A percentile compares a stretch with the other conserved stretches of the same genome.
phyloP scores from a whole-genome alignment of 768 basidiomycete genomes.

The Fomitopsis serialis region DNA sequence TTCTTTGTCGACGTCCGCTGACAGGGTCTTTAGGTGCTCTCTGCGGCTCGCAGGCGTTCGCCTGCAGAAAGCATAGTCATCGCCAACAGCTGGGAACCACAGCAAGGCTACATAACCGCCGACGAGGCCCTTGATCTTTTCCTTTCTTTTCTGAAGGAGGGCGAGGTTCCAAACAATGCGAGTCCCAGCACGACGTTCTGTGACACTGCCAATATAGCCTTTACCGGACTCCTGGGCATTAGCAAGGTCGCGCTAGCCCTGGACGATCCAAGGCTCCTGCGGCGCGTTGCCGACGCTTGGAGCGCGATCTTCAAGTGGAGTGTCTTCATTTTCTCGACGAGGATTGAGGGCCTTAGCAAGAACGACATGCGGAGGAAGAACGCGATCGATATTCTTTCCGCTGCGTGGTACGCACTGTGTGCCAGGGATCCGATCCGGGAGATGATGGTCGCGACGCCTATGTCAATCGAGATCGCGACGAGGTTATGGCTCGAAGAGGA shows the following conservation, averaged over 20 bases:
- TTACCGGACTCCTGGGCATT: slow-evolving; percentile 28
- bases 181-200: neutral
- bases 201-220: slow-evolving; percentile 22
- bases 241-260: slow-evolving; percentile 24
- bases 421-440: slow-evolving; percentile 23
- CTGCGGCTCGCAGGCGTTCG: too few relatives aligned
- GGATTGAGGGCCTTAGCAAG: slow-evolving; percentile 16
- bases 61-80: slow-evolving; percentile 2
- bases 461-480: slow-evolving; percentile 30
- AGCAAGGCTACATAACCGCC: too few relatives aligned
- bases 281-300: slow-evolving; percentile 26
- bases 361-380: slow-evolving; percentile 13
- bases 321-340: slow-evolving; percentile 25
- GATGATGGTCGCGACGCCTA: slow-evolving; percentile 26
- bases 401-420: slow-evolving; percentile 24
- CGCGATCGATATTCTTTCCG: slow-evolving; percentile 26
- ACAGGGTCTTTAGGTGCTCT: too few relatives aligned
- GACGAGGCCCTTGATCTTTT: too few relatives aligned
- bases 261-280: slow-evolving; percentile 16
- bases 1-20: too few relatives aligned
- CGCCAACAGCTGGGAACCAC: too few relatives aligned
- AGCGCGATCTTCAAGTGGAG: slow-evolving; percentile 34
- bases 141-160: too few relatives aligned
- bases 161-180: too few relatives aligned
- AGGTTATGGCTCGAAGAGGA: slow-evolving; percentile 30